Evolutionary conservation across 768 basidiomycete genomes (phyloP).

Genomic region (Termitomyces sp.): DNA sequence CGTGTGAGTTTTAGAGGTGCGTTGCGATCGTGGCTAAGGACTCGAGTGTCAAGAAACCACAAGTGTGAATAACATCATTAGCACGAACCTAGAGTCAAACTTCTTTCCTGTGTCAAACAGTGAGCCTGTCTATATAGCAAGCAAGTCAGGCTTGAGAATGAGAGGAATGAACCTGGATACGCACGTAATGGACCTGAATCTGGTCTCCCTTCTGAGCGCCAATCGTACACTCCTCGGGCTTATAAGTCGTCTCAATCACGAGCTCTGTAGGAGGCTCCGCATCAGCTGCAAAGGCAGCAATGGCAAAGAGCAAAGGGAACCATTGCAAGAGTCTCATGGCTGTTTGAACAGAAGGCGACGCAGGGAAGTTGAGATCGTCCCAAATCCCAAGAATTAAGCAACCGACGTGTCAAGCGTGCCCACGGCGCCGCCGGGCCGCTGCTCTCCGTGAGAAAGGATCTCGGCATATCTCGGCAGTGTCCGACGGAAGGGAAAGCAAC

Average conservation of each 20-base stretch:
- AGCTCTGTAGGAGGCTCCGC: conserved; percentile 43
- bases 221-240: conserved; percentile 49
- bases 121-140: conserved; percentile 67
- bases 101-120: conserved; percentile 70
- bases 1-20: conserved; percentile 74
- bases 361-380: neutral
- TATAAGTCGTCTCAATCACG: conserved; percentile 52
- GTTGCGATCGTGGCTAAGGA: conserved; percentile 60
- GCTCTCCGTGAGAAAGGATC: neutral
- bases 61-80: neutral
- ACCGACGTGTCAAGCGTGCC: neutral
- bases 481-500: conserved; percentile 15
- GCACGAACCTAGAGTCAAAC: conserved; percentile 80
- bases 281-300: conserved; percentile 35
- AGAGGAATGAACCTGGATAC: conserved; percentile 6
- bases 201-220: conserved; percentile 57
- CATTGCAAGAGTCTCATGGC: conserved; percentile 49
- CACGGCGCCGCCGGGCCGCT: neutral
- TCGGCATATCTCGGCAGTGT: conserved; percentile 6
- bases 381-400: conserved; percentile 5
- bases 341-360: neutral
- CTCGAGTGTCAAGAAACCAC: neutral
- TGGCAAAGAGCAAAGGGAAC: conserved; percentile 44
- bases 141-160: neutral
- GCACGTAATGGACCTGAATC: conserved; percentile 76